Base-by-base conservation (phyloP, 1,139 yeast genomes). In the Sugiyamaella castrensis region DNA sequence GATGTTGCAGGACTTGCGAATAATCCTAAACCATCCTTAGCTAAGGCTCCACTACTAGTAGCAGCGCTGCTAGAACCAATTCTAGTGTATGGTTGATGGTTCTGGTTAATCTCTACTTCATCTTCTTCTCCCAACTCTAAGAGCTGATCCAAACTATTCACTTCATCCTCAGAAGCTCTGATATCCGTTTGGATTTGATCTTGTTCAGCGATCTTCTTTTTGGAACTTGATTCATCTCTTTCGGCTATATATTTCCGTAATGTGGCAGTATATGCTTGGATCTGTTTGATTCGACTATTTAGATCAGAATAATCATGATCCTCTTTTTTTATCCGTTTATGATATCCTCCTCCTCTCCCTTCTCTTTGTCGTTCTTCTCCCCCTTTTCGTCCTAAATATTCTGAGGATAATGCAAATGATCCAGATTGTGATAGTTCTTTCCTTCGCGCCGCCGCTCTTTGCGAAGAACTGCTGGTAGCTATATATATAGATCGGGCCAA, bases 181-280 rank as follows among this genome's bases (percentile, higher is more conserved):
- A 35, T 31, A n/a, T 43, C 36, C 1, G 41, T 29, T 24, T 48
- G 49, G 4, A 48, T 16, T 10, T 40, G 37, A 9, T 51, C 55
- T 8, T 41, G 29, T 27, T 51, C 42, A 3, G 55, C 54, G 9
- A 53, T 52, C 29, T 43, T 24, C 27, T 44, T 38, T 28, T 48
- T 47, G 11, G 48, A 48, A 33, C 43, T 48, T 15, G 37, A 27
- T 31, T 61, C 63, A 26, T 61, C 63, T 35, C 54, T 47, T 28
- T 52, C 47, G 28, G 48, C 38, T 8, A 63, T 58, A 26, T 57
- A 56, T 15, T 50, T 43, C 31, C 55, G 50, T 43, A 63, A 46
- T 2, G 59, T 56, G 2, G 46, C 43, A 6, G 57, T 53, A 43
- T 63, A 62, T 9, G 57, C 57, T 26, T 60, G 58, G 24, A 61